Conservation (phyloP, 805 yeast genomes). For the Zygosaccharomyces gambellarensis region DNA sequence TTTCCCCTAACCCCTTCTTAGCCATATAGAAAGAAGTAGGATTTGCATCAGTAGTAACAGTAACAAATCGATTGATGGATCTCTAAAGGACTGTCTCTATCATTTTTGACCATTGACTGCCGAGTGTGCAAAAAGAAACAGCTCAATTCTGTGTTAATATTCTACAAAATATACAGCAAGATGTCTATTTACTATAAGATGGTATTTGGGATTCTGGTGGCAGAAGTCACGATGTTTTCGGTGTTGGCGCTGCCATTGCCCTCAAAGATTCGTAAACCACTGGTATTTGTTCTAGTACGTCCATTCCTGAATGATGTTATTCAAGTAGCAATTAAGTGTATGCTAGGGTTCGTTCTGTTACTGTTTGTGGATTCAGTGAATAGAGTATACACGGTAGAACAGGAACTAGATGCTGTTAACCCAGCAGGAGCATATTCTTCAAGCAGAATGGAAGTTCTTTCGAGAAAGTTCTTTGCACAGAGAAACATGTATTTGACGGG, state of each 20-base stretch:
- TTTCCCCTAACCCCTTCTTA: background rate
- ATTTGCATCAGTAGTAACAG: background rate
- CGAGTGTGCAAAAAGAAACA: no score
- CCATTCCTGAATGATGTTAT: conserved; percentile 71
- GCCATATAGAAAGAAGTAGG: background rate
- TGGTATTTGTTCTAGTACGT: conserved; percentile 55
- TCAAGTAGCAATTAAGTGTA: conserved; percentile 72
- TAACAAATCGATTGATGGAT: no score
- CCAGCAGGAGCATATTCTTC: conserved; percentile 34
- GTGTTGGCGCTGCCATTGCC: conserved; percentile 85
- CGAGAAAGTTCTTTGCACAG: conserved; percentile 91
- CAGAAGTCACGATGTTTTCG: conserved; percentile 76
- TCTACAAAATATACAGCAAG: background rate
- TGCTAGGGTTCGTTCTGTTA: conserved; percentile 75
- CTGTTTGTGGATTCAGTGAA: conserved; percentile 86
- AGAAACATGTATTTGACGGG: conserved; percentile 96
- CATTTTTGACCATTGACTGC: no score
- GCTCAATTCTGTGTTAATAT: no score
- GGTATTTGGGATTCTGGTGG: conserved; percentile 70
- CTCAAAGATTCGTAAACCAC: conserved; percentile 59
- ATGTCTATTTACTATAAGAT: conserved; percentile 33
- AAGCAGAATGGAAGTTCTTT: conserved; percentile 79
- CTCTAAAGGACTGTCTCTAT: no score
- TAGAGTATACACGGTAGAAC: conserved; percentile 65
- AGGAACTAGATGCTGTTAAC: conserved; percentile 45